These are phyloP conservation scores for Domatiomyces globalis DNA, from an alignment of 2,329 filamentous ascomycete species.

Conservation along the genomic window DNA sequence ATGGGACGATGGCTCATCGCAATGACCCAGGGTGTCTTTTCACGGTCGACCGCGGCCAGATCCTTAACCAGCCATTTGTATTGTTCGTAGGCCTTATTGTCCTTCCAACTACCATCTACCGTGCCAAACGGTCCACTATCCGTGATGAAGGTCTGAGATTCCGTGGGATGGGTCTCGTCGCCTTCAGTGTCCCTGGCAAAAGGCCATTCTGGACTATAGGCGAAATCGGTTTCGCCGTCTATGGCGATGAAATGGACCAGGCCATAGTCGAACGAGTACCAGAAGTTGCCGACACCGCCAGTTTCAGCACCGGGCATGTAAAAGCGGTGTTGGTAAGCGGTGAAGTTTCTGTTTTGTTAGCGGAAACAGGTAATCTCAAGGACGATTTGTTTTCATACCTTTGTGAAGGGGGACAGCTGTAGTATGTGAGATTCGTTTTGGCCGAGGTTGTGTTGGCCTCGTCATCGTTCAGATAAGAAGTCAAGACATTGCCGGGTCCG, in stretches of 20 bases:
- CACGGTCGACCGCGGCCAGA: slow-evolving; percentile 31
- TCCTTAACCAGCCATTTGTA: slow-evolving; percentile 36
- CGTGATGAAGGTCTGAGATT: slow-evolving; percentile 33
- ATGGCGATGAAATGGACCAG: slow-evolving; percentile 39
- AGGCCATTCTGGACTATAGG: slow-evolving; percentile 33
- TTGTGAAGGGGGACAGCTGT: slow-evolving; percentile 39
- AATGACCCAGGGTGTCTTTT: slow-evolving; percentile 37
- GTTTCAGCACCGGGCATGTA: slow-evolving; percentile 36
- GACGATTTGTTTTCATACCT: slow-evolving; percentile 19
- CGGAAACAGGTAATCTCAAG: too few species aligned
- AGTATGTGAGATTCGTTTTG: slow-evolving; percentile 32
- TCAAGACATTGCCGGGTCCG: slow-evolving; percentile 30
- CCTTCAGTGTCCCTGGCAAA: slow-evolving; percentile 32
- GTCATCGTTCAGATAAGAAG: slow-evolving; percentile 35
- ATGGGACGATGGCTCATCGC: slow-evolving; percentile 38
- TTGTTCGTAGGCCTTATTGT: slow-evolving; percentile 33
- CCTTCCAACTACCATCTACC: slow-evolving; percentile 28
- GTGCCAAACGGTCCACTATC: slow-evolving; percentile 37
- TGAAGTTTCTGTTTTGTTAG: slow-evolving; percentile 30
- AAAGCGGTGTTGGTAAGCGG: slow-evolving; percentile 39
- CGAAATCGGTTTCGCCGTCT: slow-evolving; percentile 38
- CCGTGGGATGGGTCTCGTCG: slow-evolving; percentile 28
- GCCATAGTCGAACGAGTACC: slow-evolving; percentile 43
- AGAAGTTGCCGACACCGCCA: slow-evolving; percentile 38
- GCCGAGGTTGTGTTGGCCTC: slow-evolving; percentile 30